These are phyloP conservation scores for Cytospora leucostoma DNA, from an alignment of 2,329 filamentous ascomycete genomes.

Conservation along the genomic window DNA sequence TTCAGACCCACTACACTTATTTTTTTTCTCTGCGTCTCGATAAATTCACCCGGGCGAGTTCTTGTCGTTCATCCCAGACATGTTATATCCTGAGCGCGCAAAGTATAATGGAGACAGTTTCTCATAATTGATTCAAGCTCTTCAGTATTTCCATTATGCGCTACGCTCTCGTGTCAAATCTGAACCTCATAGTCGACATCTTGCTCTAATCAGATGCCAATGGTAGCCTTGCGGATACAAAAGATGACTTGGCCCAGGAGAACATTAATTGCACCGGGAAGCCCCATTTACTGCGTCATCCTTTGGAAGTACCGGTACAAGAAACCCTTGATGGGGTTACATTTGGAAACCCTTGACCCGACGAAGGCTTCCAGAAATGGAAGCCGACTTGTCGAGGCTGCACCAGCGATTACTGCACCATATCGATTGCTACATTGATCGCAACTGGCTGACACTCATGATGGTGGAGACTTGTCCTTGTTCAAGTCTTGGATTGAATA, in stretches of 20 bases:
- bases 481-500: neutral
- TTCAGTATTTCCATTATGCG: too few species aligned
- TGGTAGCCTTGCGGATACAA: neutral
- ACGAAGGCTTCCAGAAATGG: constrained; percentile 10
- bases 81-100: too few species aligned
- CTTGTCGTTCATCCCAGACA: neutral
- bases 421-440: neutral
- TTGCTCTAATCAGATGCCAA: too few species aligned
- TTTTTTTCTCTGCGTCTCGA: neutral
- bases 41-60: neutral
- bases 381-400: constrained; percentile 17
- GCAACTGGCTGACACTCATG: neutral
- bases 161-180: too few species aligned
- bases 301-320: constrained; percentile 3
- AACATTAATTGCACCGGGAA: constrained; percentile 16
- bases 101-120: too few species aligned
- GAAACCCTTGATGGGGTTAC: constrained; percentile 13
- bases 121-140: too few species aligned
- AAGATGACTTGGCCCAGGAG: neutral
- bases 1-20: constrained; percentile 14
- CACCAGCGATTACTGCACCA: neutral
- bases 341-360: constrained; percentile 3
- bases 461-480: neutral
- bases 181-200: too few species aligned
- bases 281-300: constrained; percentile 21